Percentiles rank a stretch among this genome's conserved stretches.
These are phyloP conservation scores for Phytophthora citricola DNA, from an alignment of 352 stramenopile species.

Conservation along the genomic window DNA sequence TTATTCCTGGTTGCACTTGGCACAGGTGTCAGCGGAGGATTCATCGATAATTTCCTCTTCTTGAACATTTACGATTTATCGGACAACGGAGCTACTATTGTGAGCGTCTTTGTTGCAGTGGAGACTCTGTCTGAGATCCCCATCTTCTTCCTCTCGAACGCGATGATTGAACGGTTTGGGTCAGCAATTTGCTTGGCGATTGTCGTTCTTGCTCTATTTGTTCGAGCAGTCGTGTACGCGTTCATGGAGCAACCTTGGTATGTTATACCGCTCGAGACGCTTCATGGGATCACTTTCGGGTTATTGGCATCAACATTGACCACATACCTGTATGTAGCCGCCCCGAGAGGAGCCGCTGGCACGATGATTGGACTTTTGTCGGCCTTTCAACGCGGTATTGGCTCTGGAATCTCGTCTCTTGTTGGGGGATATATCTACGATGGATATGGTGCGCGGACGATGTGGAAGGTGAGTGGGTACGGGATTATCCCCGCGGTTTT, in stretches of 20 bases:
- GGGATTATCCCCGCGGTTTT: constrained; percentile 18
- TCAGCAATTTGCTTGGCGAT: constrained; percentile 48
- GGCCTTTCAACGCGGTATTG: constrained; percentile 58
- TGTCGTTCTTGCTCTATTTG: constrained; percentile 50
- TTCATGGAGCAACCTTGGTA: constrained; percentile 62
- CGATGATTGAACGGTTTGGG: constrained; percentile 52
- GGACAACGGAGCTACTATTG: constrained; percentile 46
- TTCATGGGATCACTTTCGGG: constrained; percentile 62
- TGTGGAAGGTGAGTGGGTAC: constrained; percentile 58
- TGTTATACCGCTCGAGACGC: constrained; percentile 61
- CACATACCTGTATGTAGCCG: constrained; percentile 54
- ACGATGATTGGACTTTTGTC: constrained; percentile 66
- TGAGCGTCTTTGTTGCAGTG: constrained; percentile 56
- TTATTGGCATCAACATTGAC: constrained; percentile 49
- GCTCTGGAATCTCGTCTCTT: constrained; percentile 49
- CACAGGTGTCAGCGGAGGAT: constrained; percentile 59
- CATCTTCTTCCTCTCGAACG: constrained; percentile 59
- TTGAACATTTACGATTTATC: constrained; percentile 66
- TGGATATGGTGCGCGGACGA: constrained; percentile 42
- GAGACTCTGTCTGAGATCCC: constrained; percentile 64
- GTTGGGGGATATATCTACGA: constrained; percentile 65
- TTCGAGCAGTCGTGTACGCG: constrained; percentile 56
- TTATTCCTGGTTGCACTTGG: constrained; percentile 53
- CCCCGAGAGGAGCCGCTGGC: constrained; percentile 46
- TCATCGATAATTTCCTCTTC: constrained; percentile 61